Conservation (phyloP, 495 filamentous ascomycete species). For the Neurospora pannonica region DNA sequence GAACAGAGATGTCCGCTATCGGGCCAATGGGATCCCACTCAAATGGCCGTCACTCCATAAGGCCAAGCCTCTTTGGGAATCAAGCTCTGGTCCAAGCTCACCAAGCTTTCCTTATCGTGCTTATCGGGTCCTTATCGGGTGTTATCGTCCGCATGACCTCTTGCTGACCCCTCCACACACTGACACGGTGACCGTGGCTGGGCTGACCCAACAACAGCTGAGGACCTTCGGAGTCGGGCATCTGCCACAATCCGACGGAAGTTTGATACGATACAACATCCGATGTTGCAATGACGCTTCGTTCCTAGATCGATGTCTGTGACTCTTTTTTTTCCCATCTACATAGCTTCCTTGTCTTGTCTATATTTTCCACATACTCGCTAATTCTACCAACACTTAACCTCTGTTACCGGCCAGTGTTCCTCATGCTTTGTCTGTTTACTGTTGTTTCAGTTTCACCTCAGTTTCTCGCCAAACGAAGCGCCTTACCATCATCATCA, state of each 20-base stretch:
- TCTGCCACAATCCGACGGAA: background rate
- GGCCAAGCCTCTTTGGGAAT: background rate
- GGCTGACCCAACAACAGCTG: background rate
- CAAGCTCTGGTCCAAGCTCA: background rate
- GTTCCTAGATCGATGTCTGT: background rate
- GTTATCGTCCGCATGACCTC: background rate
- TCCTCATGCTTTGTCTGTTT: background rate
- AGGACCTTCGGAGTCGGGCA: background rate
- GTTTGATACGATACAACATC: background rate
- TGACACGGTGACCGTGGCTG: background rate
- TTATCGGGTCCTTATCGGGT: background rate
- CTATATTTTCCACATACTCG: background rate
- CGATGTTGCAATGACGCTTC: background rate
- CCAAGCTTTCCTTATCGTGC: background rate
- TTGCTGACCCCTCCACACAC: background rate
- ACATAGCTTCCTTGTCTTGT: background rate
- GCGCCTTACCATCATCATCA: background rate
- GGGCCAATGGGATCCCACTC: background rate
- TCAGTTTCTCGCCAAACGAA: background rate
- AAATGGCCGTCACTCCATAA: background rate
- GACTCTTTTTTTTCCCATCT: background rate
- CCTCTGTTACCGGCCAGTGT: background rate
- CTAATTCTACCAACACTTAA: background rate
- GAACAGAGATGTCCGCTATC: background rate
- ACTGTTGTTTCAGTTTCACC: background rate